A percentile compares a stretch with the other conserved stretches of the same genome.
Evolutionary conservation across 2,329 filamentous ascomycete genomes (phyloP).

Genomic region (Periconia macrospinosa): DNA sequence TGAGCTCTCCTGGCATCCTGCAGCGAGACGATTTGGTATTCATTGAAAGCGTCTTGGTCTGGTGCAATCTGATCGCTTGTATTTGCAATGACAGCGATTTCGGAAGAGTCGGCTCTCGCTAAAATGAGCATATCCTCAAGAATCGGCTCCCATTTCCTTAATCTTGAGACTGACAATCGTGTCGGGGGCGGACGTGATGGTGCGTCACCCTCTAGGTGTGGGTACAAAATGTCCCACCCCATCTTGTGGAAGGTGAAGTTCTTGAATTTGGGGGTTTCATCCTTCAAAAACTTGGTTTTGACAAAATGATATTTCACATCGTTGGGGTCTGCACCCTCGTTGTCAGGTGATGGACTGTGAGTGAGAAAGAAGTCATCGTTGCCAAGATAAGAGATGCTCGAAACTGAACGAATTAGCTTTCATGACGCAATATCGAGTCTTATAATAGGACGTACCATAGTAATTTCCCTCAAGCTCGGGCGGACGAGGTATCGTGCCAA

Average conservation of each 20-base stretch:
- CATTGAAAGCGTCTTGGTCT: conserved; percentile 63
- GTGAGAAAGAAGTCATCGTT: conserved; percentile 82
- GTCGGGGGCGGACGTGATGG: conserved; percentile 63
- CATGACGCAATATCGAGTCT: not conserved
- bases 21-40: conserved; percentile 74
- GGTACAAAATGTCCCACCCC: conserved; percentile 52
- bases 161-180: conserved; percentile 75
- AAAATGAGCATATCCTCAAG: conserved; percentile 81
- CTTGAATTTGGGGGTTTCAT: conserved; percentile 41
- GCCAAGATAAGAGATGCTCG: conserved; percentile 83
- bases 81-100: conserved; percentile 77
- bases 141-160: conserved; percentile 79
- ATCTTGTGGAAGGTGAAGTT: conserved; percentile 74
- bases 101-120: conserved; percentile 76
- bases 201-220: conserved; percentile 42
- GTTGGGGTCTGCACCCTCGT: conserved; percentile 38
- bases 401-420: conserved; percentile 55
- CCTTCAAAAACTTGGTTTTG: conserved; percentile 59
- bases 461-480: conserved; percentile 64
- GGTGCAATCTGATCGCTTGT: conserved; percentile 68
- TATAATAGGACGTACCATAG: conserved; percentile 61
- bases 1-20: conserved; percentile 76
- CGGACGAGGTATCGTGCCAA: conserved; percentile 78
- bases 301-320: conserved; percentile 45
- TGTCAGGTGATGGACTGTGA: conserved; percentile 66